phyloP scores from a whole-genome alignment of 768 basidiomycete species.

The Cyclocybe aegerita region DNA sequence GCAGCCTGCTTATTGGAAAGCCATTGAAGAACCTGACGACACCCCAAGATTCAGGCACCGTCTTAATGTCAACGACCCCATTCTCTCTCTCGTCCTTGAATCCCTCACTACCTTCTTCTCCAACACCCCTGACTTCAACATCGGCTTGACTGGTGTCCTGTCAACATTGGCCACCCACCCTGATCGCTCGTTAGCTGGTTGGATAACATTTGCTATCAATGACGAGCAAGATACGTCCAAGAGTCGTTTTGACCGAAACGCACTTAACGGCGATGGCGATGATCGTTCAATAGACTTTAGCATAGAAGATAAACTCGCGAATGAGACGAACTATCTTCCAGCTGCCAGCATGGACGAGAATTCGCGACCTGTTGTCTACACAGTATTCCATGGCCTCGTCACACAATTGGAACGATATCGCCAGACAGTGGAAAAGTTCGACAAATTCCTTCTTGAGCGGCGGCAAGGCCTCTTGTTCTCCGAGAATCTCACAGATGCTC shows the following conservation, averaged over 20 bases:
- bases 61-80: conserved; percentile 76
- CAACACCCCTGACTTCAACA: conserved; percentile 84
- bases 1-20: conserved; percentile 56
- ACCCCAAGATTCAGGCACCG: conserved; percentile 59
- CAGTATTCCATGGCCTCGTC: conserved; percentile 79
- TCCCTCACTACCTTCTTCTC: conserved; percentile 77
- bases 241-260: conserved; percentile 7
- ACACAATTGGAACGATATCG: conserved; percentile 83
- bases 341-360: conserved; percentile 70
- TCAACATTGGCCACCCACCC: conserved; percentile 84
- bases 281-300: conserved; percentile 80
- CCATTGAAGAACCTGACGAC: conserved; percentile 38
- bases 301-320: conserved; percentile 64
- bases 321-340: conserved; percentile 57
- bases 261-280: conserved; percentile 56
- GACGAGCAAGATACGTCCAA: conserved; percentile 27
- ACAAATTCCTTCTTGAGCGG: conserved; percentile 80
- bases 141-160: conserved; percentile 82
- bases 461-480: conserved; percentile 88
- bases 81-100: conserved; percentile 70
- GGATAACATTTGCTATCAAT: conserved; percentile 70
- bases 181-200: conserved; percentile 81
- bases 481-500: conserved; percentile 88
- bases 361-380: conserved; percentile 76
- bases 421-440: conserved; percentile 71